phyloP scores from a whole-genome alignment of 73 alveolate species.

The Blepharisma stoltei region DNA sequence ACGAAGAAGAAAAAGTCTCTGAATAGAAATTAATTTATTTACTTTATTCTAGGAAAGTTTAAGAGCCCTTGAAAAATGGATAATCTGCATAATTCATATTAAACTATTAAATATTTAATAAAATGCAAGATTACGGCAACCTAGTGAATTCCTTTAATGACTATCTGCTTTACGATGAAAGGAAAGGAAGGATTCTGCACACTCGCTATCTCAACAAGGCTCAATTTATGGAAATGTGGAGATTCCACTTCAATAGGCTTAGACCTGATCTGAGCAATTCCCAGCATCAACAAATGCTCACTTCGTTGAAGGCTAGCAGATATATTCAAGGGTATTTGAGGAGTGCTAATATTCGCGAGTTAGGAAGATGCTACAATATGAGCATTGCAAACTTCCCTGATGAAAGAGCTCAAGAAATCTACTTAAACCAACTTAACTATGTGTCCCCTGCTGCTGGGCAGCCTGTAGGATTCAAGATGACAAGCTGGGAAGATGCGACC shows the following conservation, averaged over 20 bases:
- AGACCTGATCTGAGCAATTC: constrained; percentile 6
- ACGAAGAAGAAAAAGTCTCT: too few relatives aligned
- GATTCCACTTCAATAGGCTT: constrained; percentile 31
- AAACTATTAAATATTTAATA: neutral
- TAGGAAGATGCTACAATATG: neutral
- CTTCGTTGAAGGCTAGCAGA: neutral
- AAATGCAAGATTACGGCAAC: constrained; percentile 28
- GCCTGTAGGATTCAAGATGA: neutral
- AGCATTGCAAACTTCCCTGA: neutral
- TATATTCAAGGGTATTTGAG: neutral
- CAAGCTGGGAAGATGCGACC: constrained; percentile 31
- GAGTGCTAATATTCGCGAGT: neutral
- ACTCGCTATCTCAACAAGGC: constrained; percentile 22
- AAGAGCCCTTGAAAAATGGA: too few relatives aligned
- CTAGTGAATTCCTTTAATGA: constrained; percentile 10
- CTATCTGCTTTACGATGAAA: constrained; percentile 28
- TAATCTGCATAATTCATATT: too few relatives aligned
- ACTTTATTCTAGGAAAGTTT: too few relatives aligned
- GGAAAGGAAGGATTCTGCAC: constrained; percentile 31
- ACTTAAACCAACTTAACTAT: constrained; percentile 25
- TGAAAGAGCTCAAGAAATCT: neutral
- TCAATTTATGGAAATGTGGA: constrained; percentile 33
- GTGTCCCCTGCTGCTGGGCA: neutral
- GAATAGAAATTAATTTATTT: too few relatives aligned
- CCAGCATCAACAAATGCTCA: neutral